Percentiles rank a stretch among this genome's conserved stretches.
Conservation (phyloP, 176 grass and related monocot species). For the Cocos nucifera region DNA sequence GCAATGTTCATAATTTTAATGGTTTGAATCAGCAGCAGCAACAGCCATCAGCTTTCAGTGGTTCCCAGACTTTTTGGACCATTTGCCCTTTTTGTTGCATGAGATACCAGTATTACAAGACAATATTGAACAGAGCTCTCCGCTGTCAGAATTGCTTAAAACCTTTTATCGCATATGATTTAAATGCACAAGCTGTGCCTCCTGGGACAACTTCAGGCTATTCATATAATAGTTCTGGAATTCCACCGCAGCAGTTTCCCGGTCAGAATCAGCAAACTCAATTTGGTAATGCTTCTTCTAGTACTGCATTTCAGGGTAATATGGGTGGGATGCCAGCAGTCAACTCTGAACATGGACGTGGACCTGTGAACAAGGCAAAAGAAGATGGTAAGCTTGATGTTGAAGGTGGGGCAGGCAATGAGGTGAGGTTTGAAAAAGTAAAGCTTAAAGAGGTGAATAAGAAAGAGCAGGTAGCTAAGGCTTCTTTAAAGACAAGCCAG, state of each 20-base stretch:
- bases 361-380: neutral
- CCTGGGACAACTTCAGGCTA: constrained; percentile 23
- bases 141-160: constrained; percentile 41
- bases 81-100: constrained; percentile 48
- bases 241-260: constrained; percentile 29
- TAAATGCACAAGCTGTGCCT: constrained; percentile 21
- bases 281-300: constrained; percentile 21
- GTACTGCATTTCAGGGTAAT: constrained; percentile 11
- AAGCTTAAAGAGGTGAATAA: neutral
- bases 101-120: constrained; percentile 45
- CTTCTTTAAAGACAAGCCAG: constrained; percentile 2
- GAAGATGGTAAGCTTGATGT: constrained; percentile 5
- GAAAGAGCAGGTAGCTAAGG: neutral
- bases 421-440: constrained; percentile 4
- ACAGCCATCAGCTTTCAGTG: constrained; percentile 21
- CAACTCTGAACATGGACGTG: constrained; percentile 15
- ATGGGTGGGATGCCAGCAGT: constrained; percentile 10
- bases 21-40: constrained; percentile 14
- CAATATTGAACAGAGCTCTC: constrained; percentile 33
- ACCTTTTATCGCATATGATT: constrained; percentile 45
- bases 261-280: constrained; percentile 26
- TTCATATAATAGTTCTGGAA: constrained; percentile 19
- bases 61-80: constrained; percentile 55
- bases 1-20: constrained; percentile 17
- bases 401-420: neutral